These are phyloP conservation scores for Ephemerocybe angulata DNA, from an alignment of 768 basidiomycete species.

Conservation along the genomic window DNA sequence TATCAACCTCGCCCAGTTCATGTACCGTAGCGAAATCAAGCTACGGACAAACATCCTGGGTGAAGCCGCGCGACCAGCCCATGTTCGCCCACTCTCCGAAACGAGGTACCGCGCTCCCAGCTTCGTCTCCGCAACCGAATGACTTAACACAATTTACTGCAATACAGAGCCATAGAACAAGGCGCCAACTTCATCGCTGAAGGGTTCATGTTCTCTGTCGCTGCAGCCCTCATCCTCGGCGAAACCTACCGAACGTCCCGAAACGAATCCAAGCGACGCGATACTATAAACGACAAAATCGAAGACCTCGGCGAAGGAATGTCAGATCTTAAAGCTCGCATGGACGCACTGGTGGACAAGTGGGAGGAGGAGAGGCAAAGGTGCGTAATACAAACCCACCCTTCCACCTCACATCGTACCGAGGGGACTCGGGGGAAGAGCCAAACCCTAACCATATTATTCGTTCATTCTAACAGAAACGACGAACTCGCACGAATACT, in stretches of 20 bases:
- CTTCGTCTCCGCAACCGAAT: background rate
- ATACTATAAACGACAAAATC: constrained; percentile 66
- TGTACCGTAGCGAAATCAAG: constrained; percentile 71
- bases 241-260: constrained; percentile 75
- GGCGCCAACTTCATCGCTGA: constrained; percentile 84
- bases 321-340: constrained; percentile 38
- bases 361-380: constrained; percentile 47
- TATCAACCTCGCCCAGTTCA: constrained; percentile 67
- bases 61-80: constrained; percentile 57
- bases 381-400: constrained; percentile 29
- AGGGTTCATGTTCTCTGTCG: constrained; percentile 79
- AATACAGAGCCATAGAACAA: constrained; percentile 71
- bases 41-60: constrained; percentile 75
- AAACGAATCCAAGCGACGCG: constrained; percentile 65
- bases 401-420: too few relatives aligned
- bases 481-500: constrained; percentile 66
- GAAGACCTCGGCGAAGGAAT: constrained; percentile 52
- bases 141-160: background rate
- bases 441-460: background rate
- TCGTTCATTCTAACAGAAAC: constrained; percentile 39
- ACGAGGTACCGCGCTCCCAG: constrained; percentile 46
- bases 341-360: constrained; percentile 36
- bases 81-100: constrained; percentile 73
- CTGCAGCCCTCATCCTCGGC: constrained; percentile 66
- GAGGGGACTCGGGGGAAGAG: too few relatives aligned